A percentile compares a stretch with the other conserved stretches of the same genome.
Conservation (phyloP, 495 filamentous ascomycete species). For the Neurospora hispaniola region DNA sequence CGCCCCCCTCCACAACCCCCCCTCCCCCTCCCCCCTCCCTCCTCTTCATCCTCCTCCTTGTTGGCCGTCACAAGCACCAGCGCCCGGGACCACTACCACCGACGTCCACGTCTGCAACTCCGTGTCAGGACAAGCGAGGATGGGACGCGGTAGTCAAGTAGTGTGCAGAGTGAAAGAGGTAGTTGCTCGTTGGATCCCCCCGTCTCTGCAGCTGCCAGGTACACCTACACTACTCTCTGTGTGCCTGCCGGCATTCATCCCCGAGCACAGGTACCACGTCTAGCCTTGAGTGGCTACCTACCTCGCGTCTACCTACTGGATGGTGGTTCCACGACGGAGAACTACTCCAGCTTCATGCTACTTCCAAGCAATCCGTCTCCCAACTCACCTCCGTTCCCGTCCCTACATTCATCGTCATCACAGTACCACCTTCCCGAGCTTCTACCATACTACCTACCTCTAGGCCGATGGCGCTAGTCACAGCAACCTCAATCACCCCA, state of each 20-base stretch:
- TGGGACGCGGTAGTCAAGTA: not conserved
- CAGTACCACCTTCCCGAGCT: not conserved
- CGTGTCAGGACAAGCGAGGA: not conserved
- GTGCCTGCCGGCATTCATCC: not conserved
- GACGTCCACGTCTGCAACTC: not conserved
- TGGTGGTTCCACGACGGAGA: not conserved
- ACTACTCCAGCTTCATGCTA: not conserved
- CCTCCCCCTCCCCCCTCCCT: not conserved
- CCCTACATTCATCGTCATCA: not conserved
- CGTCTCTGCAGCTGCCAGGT: not conserved
- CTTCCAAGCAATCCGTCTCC: not conserved
- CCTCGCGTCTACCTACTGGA: not conserved
- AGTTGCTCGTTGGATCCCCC: not conserved
- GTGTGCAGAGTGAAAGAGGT: not conserved
- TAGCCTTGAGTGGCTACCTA: not conserved
- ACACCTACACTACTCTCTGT: not conserved
- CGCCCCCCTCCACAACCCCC: not conserved
- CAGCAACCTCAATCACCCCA: constrained; percentile 49
- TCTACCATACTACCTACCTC: not conserved
- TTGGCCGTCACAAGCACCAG: not conserved
- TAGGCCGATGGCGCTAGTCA: constrained; percentile 36
- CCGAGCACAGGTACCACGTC: not conserved
- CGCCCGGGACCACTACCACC: not conserved
- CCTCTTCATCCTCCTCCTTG: not conserved
- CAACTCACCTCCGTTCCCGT: not conserved